Evolutionary conservation across 2,329 filamentous ascomycete genomes (phyloP).

Genomic region (Aspergillus sp.): DNA sequence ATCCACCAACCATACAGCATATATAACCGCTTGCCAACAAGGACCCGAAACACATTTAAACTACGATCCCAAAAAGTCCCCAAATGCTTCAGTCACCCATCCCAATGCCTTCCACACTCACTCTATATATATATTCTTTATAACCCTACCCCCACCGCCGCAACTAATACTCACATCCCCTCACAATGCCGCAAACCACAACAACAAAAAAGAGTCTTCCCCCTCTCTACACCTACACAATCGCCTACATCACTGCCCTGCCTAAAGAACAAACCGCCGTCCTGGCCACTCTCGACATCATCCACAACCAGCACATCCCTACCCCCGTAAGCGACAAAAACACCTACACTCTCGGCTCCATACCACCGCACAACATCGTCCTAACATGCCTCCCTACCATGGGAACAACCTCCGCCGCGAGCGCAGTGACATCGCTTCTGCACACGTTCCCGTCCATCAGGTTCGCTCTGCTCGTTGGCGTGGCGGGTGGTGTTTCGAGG

Average conservation of each 20-base stretch:
- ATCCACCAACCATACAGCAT: no score
- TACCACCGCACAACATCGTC: conserved; percentile 25
- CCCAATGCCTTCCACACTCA: no score
- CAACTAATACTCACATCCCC: no score
- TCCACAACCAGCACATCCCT: conserved; percentile 15
- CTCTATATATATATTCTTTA: no score
- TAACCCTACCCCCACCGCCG: no score
- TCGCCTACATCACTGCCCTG: not conserved
- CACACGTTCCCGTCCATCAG: conserved; percentile 21
- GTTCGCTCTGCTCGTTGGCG: conserved; percentile 29
- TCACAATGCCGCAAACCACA: no score
- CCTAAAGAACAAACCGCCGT: conserved; percentile 3
- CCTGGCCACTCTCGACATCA: conserved; percentile 22
- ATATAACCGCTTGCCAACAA: no score
- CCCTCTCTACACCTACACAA: not conserved
- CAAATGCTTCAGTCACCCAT: no score
- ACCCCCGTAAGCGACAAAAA: conserved; percentile 16
- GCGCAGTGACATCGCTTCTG: conserved; percentile 21
- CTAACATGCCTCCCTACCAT: conserved; percentile 21
- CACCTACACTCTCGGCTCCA: conserved; percentile 20
- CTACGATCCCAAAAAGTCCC: no score
- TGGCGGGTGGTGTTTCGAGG: conserved; percentile 28
- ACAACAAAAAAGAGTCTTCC: no score
- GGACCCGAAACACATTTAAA: no score
- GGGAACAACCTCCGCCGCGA: conserved; percentile 23